phyloP scores from a whole-genome alignment of 23 red algal genomes.

The Gracilaria caudata region DNA sequence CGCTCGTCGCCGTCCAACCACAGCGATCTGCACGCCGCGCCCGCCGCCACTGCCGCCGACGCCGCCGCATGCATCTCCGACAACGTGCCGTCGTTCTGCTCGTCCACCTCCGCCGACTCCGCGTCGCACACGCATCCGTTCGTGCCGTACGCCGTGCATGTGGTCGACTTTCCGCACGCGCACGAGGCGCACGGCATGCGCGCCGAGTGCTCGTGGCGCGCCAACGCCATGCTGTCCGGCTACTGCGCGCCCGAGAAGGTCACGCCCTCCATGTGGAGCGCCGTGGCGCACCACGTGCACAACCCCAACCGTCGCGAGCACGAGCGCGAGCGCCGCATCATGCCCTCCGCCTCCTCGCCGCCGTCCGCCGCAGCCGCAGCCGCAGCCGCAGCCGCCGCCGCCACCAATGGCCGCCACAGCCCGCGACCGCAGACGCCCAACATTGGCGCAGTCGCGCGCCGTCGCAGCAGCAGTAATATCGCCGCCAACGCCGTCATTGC shows the following conservation, averaged over 20 bases:
- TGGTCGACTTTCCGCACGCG: slow-evolving; percentile 38
- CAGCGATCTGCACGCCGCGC: neutral
- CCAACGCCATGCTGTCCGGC: slow-evolving; percentile 28
- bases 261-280: slow-evolving; percentile 30
- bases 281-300: slow-evolving; percentile 7
- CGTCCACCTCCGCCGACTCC: slow-evolving; percentile 25
- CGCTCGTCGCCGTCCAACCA: slow-evolving; percentile 9
- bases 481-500: slow-evolving; percentile 38
- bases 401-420: slow-evolving; percentile 13
- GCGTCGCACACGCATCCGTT: neutral
- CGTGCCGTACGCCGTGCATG: slow-evolving; percentile 30
- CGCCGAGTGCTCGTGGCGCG: neutral
- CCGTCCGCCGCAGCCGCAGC: no score
- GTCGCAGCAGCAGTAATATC: slow-evolving; percentile 16
- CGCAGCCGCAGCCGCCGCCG: neutral
- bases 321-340: slow-evolving; percentile 15
- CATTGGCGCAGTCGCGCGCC: neutral
- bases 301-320: neutral
- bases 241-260: slow-evolving; percentile 59
- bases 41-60: neutral
- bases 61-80: neutral
- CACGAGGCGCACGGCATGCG: slow-evolving; percentile 11
- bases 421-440: slow-evolving; percentile 17
- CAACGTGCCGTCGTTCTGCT: slow-evolving; percentile 30
- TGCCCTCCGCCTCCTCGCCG: neutral